These are phyloP conservation scores for Termitomyces sp. DNA, from an alignment of 1,284 basidiomycete genomes.

Conservation along the genomic window DNA sequence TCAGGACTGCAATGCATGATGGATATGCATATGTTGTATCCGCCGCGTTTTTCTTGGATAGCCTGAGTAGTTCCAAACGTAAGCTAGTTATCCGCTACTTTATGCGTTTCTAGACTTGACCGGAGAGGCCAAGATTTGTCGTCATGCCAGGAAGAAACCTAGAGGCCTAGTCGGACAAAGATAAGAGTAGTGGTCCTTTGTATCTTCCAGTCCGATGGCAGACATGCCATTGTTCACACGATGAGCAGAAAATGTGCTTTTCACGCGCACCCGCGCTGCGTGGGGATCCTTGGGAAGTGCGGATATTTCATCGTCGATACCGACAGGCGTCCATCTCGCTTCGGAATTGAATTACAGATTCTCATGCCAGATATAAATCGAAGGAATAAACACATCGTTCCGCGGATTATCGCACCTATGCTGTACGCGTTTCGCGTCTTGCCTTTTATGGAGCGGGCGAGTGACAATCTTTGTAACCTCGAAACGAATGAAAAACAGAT, in stretches of 20 bases:
- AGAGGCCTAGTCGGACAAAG: not conserved
- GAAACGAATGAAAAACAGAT: not conserved
- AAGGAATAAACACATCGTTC: not conserved
- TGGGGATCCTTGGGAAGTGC: not conserved
- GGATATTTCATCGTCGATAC: not conserved
- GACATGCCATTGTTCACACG: not conserved
- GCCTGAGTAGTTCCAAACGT: not conserved
- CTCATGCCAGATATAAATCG: not conserved
- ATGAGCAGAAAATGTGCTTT: not conserved
- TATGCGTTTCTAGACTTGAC: not conserved
- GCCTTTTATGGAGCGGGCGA: not conserved
- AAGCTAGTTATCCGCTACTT: not conserved
- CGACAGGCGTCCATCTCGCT: not conserved
- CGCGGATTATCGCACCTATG: not conserved
- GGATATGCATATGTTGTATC: not conserved
- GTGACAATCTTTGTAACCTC: not conserved
- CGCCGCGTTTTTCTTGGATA: not conserved
- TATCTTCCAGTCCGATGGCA: not conserved
- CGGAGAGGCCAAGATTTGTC: not conserved
- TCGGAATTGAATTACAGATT: not conserved
- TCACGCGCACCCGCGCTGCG: not conserved
- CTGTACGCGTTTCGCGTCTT: not conserved
- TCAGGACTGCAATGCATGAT: not conserved
- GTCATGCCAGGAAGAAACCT: not conserved
- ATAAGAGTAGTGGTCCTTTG: not conserved